These are phyloP conservation scores for Oenanthe sinensis DNA, from an alignment of 129 eudicot species.

Conservation along the genomic window DNA sequence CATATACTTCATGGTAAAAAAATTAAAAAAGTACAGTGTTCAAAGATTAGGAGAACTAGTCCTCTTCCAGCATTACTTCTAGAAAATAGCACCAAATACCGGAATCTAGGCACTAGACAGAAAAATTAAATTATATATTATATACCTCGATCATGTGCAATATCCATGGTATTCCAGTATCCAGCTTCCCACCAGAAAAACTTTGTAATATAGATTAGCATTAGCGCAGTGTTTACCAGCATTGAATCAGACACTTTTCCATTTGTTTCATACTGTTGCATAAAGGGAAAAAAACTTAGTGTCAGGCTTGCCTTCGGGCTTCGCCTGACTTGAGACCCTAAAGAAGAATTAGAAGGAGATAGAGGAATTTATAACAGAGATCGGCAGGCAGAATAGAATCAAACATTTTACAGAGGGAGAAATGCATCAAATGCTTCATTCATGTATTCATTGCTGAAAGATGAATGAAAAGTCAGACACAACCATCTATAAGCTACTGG, in stretches of 20 bases:
- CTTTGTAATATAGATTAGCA: conserved; percentile 86
- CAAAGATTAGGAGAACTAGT: neutral
- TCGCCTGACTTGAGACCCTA: neutral
- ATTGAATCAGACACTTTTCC: conserved; percentile 84
- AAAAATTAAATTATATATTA: neutral
- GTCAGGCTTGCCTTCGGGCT: neutral
- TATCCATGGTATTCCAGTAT: conserved; percentile 99
- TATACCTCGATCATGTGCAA: conserved; percentile 98
- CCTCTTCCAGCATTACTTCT: neutral
- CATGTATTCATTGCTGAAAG: neutral
- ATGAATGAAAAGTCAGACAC: neutral
- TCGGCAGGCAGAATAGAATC: neutral
- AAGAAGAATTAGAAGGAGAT: neutral
- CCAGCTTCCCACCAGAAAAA: conserved; percentile 99
- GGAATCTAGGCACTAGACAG: neutral
- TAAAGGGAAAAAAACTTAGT: neutral
- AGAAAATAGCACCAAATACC: neutral
- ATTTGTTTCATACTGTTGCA: conserved; percentile 58
- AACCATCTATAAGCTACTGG: neutral
- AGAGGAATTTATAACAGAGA: neutral
- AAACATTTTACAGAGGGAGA: neutral
- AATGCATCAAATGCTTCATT: neutral
- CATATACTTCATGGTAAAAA: neutral
- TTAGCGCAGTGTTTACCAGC: conserved; percentile 73
- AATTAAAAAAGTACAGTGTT: neutral